These are phyloP conservation scores for Saturnispora zaruensis DNA, from an alignment of 805 yeast species.

Conservation along the genomic window DNA sequence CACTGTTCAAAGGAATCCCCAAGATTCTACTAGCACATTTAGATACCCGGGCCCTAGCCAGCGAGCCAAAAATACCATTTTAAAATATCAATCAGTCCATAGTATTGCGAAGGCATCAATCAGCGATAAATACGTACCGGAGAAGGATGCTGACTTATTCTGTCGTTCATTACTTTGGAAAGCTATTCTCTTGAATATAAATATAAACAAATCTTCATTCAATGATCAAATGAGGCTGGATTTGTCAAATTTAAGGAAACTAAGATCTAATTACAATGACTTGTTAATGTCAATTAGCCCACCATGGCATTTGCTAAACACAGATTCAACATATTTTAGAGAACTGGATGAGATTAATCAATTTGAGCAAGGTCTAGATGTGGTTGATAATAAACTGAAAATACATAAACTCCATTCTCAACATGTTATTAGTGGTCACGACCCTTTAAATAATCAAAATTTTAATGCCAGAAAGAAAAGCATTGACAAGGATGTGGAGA, in stretches of 20 bases:
- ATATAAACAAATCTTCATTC: conserved; percentile 3
- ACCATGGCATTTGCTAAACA: conserved; percentile 29
- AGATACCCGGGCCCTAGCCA: neutral
- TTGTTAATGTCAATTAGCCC: conserved; percentile 22
- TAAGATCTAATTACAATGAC: conserved; percentile 15
- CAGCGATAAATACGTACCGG: conserved; percentile 8
- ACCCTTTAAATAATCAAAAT: conserved; percentile 9
- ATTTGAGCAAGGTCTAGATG: conserved; percentile 14
- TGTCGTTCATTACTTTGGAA: conserved; percentile 20
- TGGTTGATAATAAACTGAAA: conserved; percentile 16
- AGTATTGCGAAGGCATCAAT: conserved; percentile 9
- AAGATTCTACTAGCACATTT: neutral
- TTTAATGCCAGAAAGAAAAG: neutral
- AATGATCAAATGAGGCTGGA: conserved; percentile 14
- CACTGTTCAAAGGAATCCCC: neutral
- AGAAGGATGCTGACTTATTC: conserved; percentile 9
- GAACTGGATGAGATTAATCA: conserved; percentile 13
- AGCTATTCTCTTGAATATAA: conserved; percentile 12
- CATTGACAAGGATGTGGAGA: conserved; percentile 28
- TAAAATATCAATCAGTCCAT: conserved; percentile 7
- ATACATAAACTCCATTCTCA: conserved; percentile 8
- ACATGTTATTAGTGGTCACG: conserved; percentile 2
- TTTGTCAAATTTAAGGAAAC: conserved; percentile 14
- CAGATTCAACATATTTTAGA: conserved; percentile 19
- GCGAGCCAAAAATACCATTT: conserved; percentile 4